Conservation (phyloP, 2,329 filamentous ascomycete genomes). For the Colletotrichum incanum region DNA sequence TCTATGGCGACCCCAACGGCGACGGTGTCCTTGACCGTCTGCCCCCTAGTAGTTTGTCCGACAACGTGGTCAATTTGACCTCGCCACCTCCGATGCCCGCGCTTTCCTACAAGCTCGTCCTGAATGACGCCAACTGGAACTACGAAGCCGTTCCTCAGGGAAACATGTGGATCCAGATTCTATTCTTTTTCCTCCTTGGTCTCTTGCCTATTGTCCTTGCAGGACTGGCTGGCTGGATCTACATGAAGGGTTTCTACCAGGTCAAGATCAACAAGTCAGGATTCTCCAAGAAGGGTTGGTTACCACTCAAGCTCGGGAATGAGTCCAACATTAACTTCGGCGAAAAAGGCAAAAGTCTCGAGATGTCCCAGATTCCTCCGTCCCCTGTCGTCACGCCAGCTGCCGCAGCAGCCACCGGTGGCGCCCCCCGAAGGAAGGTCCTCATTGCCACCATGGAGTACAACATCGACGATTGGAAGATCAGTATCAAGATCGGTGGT, state of each 20-base stretch:
- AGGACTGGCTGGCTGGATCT: slow-evolving; percentile 65
- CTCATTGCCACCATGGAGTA: slow-evolving; percentile 82
- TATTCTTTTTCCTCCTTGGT: slow-evolving; percentile 67
- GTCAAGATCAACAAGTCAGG: slow-evolving; percentile 69
- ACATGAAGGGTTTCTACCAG: slow-evolving; percentile 68
- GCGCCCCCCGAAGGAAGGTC: slow-evolving; percentile 65
- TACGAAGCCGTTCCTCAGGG: slow-evolving; percentile 69
- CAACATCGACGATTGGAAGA: slow-evolving; percentile 78
- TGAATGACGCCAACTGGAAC: slow-evolving; percentile 69
- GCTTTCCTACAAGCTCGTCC: slow-evolving; percentile 67
- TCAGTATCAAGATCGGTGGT: slow-evolving; percentile 81
- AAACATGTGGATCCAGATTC: slow-evolving; percentile 66
- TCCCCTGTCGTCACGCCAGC: slow-evolving; percentile 34
- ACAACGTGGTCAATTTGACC: slow-evolving; percentile 73
- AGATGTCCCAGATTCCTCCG: slow-evolving; percentile 43
- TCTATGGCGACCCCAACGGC: slow-evolving; percentile 75
- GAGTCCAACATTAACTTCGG: slow-evolving; percentile 53
- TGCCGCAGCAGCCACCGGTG: slow-evolving; percentile 42
- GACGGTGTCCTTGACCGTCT: slow-evolving; percentile 75
- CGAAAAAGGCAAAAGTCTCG: slow-evolving; percentile 46
- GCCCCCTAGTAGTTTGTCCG: slow-evolving; percentile 70
- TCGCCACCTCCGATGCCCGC: slow-evolving; percentile 66
- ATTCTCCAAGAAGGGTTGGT: slow-evolving; percentile 46
- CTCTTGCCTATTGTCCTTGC: slow-evolving; percentile 67
- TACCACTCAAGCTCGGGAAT: slow-evolving; percentile 49